Evolutionary conservation across 2,329 filamentous ascomycete genomes (phyloP).

Genomic region (Beauveria sp.): DNA sequence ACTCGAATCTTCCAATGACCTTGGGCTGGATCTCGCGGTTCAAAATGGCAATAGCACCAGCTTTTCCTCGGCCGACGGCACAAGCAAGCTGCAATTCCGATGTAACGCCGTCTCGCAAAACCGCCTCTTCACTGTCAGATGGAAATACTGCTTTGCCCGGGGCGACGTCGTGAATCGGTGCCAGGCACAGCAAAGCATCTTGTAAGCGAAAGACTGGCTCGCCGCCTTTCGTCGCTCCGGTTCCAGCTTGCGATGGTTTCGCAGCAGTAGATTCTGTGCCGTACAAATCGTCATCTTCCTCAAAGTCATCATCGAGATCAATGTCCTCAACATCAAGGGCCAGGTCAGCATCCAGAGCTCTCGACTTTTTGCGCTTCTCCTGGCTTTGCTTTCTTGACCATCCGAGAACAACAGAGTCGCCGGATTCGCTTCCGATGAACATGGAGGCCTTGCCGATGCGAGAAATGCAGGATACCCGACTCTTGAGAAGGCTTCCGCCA

Average conservation of each 20-base stretch:
- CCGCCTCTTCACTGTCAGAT: slow-evolving; percentile 37
- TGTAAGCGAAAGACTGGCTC: slow-evolving; percentile 69
- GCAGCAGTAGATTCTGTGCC: slow-evolving; percentile 57
- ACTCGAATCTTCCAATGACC: slow-evolving; percentile 60
- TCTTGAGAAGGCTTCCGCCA: slow-evolving; percentile 55
- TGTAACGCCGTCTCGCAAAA: slow-evolving; percentile 35
- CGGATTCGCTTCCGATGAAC: slow-evolving; percentile 79
- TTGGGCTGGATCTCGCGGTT: slow-evolving; percentile 71
- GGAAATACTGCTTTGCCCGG: slow-evolving; percentile 50
- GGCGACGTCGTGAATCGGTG: slow-evolving; percentile 68
- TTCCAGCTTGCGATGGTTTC: slow-evolving; percentile 35
- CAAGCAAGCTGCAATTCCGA: slow-evolving; percentile 53
- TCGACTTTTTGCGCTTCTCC: slow-evolving; percentile 57
- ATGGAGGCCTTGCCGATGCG: slow-evolving; percentile 60
- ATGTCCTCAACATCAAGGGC: slow-evolving; percentile 43
- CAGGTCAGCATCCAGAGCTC: slow-evolving; percentile 46
- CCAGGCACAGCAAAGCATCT: slow-evolving; percentile 69
- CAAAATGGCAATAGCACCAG: slow-evolving; percentile 65
- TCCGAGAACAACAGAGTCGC: slow-evolving; percentile 72
- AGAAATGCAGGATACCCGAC: slow-evolving; percentile 60
- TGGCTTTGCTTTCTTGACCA: slow-evolving; percentile 64
- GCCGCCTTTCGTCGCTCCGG: slow-evolving; percentile 42
- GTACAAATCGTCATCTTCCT: slow-evolving; percentile 54
- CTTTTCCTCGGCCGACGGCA: slow-evolving; percentile 55
- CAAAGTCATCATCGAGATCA: slow-evolving; percentile 49